Base-by-base conservation (phyloP, 768 basidiomycete genomes). In the Xerocomellus intermedius region DNA sequence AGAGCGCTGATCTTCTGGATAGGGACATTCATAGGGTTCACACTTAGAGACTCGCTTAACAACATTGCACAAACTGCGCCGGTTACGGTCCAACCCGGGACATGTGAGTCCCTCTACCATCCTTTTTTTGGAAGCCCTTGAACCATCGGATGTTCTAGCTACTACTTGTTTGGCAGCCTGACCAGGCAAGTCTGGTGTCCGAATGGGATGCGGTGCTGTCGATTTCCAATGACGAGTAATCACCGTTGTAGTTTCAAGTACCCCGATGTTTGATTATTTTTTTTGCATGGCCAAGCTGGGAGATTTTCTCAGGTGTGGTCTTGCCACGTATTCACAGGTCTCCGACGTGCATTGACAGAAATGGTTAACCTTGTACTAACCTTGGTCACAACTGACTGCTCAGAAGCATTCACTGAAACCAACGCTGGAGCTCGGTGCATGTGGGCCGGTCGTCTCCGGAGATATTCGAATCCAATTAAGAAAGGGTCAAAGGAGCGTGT, bases 1-100 rank as follows among this genome's bases (percentile, higher is more conserved):
- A 35, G 42, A 26, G 8, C 35, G 43, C 44, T 50, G 52, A 56
- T 48, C 38, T 47, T 57, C 39, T 26, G 39, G 22, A 43, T 48
- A 81, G 83, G 77, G 43, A 79, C 77, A 8, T 58, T 54, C 32
- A 65, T 89, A 54, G 81, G 78, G 50, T 64, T 87, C 41, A 72
- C 70, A 19, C 49, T 89, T 55, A 77, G 77, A 63, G 89, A 91
- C 67, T 66, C 57, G 50, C 78, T 74, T 47, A 88, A 88, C 59
- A 8, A 39, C 0, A 43, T 68, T 42, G 74, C 64, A 0, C 80
- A 81, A 62, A 71, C 79, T 21, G 84, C 75, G 14, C 51, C 79
- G 8, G 80, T 86, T 74, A 71, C 0, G n/a, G 48, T 57, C 4
- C 10, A 19, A 4, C 24, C 69, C 17, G 43, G 44, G 21, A 24